Conservation (phyloP, 2,329 filamentous ascomycete species). For the Mariannaea sp. region DNA sequence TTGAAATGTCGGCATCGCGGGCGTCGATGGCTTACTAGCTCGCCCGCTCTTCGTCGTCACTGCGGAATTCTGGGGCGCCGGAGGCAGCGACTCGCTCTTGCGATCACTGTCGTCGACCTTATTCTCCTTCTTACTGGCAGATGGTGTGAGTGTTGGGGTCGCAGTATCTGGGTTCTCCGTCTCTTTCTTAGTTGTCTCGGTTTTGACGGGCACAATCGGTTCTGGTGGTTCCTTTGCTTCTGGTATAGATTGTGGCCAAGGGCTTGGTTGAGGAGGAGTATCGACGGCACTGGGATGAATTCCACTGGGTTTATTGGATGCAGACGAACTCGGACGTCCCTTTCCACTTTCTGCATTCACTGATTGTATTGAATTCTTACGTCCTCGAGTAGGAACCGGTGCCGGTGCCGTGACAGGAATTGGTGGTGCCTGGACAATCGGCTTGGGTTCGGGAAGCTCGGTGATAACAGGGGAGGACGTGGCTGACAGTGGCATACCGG, state of each 20-base stretch:
- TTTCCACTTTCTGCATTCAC: constrained; percentile 57
- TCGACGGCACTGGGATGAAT: constrained; percentile 48
- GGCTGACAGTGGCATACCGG: constrained; percentile 68
- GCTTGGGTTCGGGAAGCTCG: constrained; percentile 66
- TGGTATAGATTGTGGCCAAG: constrained; percentile 37
- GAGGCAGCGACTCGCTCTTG: constrained; percentile 53
- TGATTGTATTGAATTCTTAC: constrained; percentile 74
- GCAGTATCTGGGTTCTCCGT: constrained; percentile 38
- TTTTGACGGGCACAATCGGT: constrained; percentile 41
- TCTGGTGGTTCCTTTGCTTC: constrained; percentile 59
- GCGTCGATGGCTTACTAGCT: constrained; percentile 70
- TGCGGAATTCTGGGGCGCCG: constrained; percentile 46
- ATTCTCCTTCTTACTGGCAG: constrained; percentile 50
- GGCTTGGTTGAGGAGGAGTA: constrained; percentile 38
- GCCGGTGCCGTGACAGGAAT: constrained; percentile 61
- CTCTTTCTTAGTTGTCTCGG: constrained; percentile 43
- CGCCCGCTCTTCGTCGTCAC: constrained; percentile 69
- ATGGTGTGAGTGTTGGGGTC: constrained; percentile 32
- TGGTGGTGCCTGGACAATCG: constrained; percentile 60
- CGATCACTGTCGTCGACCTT: constrained; percentile 45
- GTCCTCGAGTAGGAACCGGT: constrained; percentile 70
- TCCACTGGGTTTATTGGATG: constrained; percentile 66
- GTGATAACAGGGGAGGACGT: constrained; percentile 77
- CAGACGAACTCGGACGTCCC: constrained; percentile 61
- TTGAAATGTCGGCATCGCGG: constrained; percentile 63